Evolutionary conservation across 2,329 filamentous ascomycete genomes (phyloP), one percentile per base, ranked within the genome.

Genomic region (Ophiostoma montium): DNA sequence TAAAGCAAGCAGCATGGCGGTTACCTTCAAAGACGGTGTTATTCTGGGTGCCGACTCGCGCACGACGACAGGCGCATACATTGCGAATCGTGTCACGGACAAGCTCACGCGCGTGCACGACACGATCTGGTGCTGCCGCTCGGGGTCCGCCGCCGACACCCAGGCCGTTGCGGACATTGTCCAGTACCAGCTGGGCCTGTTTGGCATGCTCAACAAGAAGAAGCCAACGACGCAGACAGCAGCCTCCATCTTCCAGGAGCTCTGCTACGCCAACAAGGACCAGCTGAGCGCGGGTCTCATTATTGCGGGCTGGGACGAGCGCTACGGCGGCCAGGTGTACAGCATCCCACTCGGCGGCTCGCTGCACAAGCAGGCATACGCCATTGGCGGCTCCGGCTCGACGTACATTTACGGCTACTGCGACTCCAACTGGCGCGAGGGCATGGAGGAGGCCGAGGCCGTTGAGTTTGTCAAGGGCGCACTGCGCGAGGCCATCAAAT

Each of bases 361-460:
- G 46, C 79, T 98, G 59, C 92, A 98, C 80, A 95, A 96, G 75
- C 89, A 95, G 65, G 65, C 89, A 16, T 98, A 95, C 63, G 80
- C 92, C 39, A 98, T 98, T 61, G 89, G 88, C 58, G 92, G 92
- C 42, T 96, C 90, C 18, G 92, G 92, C 38, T 96, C 90, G 59
- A 96, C 92, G 54, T 98, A 98, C 73, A 98, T 98, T 67, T 98
- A 96, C 73, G 92, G 92, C 59, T 96, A 94, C 75, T 96, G 89
- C 64, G 90, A 98, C 64, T 82, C 87, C 51, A 80, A 98, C 74
- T 98, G 92, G 92, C 80, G 75, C 65, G 92, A 96, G 68, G 80
- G 80, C 56, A 96, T 98, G 89, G 86, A 84, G 48, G 87, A 96
- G 72, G 75, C 79, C 49, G 89, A 94, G 54, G 92, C 92, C 1